These are phyloP conservation scores for Debaryomyces udenii DNA, from an alignment of 1,139 yeast species.

Conservation along the genomic window DNA sequence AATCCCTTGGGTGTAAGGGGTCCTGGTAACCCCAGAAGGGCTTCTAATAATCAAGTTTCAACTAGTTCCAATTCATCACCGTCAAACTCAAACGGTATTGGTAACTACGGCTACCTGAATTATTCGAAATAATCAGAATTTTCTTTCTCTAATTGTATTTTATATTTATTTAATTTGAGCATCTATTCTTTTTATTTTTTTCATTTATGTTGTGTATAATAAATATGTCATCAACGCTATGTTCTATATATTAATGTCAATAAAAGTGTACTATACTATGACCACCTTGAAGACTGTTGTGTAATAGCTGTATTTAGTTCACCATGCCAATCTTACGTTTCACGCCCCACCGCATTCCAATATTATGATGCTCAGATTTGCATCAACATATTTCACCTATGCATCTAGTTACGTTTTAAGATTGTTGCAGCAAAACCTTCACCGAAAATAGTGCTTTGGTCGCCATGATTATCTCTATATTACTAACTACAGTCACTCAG, in stretches of 20 bases:
- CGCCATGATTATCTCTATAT: too few species aligned
- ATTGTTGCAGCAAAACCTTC: too few species aligned
- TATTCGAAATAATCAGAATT: conserved; percentile 13
- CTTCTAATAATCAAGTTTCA: conserved; percentile 38
- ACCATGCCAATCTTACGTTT: too few species aligned
- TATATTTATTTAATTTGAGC: conserved; percentile 11
- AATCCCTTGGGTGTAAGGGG: conserved; percentile 97
- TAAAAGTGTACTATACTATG: conserved; percentile 5
- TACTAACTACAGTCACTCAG: too few species aligned
- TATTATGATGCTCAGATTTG: too few species aligned
- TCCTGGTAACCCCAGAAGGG: conserved; percentile 51
- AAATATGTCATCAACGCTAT: conserved; percentile 12
- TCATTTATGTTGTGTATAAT: conserved; percentile 10
- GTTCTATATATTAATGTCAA: conserved; percentile 7
- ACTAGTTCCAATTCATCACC: conserved; percentile 13
- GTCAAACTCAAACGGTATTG: conserved; percentile 26
- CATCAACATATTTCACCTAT: too few species aligned
- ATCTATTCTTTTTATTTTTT: conserved; percentile 9
- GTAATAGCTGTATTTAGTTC: too few species aligned
- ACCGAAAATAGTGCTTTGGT: too few species aligned
- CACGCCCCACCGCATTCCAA: too few species aligned
- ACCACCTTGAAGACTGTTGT: too few species aligned
- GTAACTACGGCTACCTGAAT: conserved; percentile 36
- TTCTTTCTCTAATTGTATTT: conserved; percentile 14
- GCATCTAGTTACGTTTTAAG: too few species aligned